Base-by-base conservation (phyloP, 1,139 yeast species). In the Nadsonia commutata region DNA sequence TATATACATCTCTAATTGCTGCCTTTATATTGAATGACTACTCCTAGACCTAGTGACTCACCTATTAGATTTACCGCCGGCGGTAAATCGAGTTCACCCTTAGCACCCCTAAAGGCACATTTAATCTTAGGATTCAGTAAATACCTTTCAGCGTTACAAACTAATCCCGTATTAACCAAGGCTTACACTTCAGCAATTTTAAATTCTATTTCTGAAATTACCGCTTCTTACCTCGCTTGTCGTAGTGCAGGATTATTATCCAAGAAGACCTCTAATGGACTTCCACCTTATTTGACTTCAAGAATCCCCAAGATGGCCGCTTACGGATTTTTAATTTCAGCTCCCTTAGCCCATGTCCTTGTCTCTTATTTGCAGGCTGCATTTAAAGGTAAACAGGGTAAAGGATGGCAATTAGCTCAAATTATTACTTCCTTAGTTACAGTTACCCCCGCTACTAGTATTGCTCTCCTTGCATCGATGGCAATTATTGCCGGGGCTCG, bases 291-390 rank as follows among this genome's bases (percentile, higher is more conserved):
- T 50, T 46, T 62, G 41, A 54, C 65, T 20, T 48, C 60, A 5
- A 74, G 77, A 52, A 72, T 78, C 43, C 65, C 75, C 23, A 68
- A 73, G 48, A 79, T 85, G 84, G 77, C 82, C 6, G 55, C 81
- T 5, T 85, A 80, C 58, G 94, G 94, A 0, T 69, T 77, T 40
- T 59, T 72, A 18, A 68, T 85, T 21, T 72, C 77, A 22, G 82
- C 94, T 0, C 95, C 95, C 4, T 64, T 82, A 39, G 70, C 83
- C 20, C 95, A 85, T 59, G 74, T 58, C 48, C 56, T 64, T 19
- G 53, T 62, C 6, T 49, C 51, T 39, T 51, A 52, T 19, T 54
- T 64, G 33, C 68, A 64, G 49, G 48, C 49, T 16, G 62, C 64
- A 13, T 64, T 63, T 56, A 48, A 52, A 38, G 61, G 62, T 33